These are phyloP conservation scores for Echinochloa phyllopogon DNA, from an alignment of 176 grass and related monocot species.

Conservation along the genomic window DNA sequence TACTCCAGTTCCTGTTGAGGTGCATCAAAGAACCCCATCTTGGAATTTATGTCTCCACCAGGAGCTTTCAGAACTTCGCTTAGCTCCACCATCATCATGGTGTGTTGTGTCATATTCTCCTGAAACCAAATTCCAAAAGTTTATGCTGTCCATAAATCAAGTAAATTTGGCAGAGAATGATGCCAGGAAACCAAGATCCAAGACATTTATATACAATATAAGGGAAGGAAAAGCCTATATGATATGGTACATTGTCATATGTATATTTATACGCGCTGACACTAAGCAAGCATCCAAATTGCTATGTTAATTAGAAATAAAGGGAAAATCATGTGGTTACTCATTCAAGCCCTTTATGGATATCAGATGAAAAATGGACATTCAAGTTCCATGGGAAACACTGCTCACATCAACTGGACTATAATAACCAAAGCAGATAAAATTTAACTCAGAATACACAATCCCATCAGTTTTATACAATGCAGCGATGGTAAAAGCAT, in stretches of 20 bases:
- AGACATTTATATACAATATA: background rate
- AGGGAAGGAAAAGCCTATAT: background rate
- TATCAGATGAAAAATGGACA: background rate
- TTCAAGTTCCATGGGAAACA: background rate
- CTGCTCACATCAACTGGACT: background rate
- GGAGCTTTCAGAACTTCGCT: conserved; percentile 82
- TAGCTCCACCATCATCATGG: conserved; percentile 92
- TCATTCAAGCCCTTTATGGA: background rate
- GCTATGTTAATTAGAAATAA: conserved; percentile 5
- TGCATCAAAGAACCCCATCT: conserved; percentile 76
- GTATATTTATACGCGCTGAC: background rate
- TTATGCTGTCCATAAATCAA: background rate
- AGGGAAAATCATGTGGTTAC: background rate
- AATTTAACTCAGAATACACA: background rate
- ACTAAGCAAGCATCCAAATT: background rate
- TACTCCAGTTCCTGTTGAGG: conserved; percentile 86
- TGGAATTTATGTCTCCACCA: conserved; percentile 79
- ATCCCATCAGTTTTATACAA: background rate
- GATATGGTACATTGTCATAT: background rate
- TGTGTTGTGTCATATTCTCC: conserved; percentile 94
- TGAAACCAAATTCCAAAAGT: conserved; percentile 44
- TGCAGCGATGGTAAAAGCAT: background rate
- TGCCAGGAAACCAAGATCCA: background rate
- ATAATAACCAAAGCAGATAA: background rate
- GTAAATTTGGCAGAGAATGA: conserved; percentile 10